A percentile compares a stretch with the other conserved stretches of the same genome.
Evolutionary conservation across 2,329 filamentous ascomycete genomes (phyloP).

Genomic region (Capronia americana): DNA sequence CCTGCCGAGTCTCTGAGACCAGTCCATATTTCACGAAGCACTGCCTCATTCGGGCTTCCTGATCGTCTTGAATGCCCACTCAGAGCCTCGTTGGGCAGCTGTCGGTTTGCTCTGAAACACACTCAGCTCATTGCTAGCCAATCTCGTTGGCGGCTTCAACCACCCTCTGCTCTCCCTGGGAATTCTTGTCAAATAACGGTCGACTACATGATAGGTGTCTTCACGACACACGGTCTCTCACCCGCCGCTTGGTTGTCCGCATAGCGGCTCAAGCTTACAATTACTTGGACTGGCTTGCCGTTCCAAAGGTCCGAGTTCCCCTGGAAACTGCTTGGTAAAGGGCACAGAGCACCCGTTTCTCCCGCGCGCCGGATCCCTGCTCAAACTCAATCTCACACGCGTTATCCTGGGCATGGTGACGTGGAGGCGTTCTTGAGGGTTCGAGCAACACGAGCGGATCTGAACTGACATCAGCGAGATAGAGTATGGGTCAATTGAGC

Average conservation of each 20-base stretch:
- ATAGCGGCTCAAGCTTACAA: not conserved
- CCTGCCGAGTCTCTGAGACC: not conserved
- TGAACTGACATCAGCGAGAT: not conserved
- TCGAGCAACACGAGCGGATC: not conserved
- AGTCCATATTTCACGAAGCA: conserved; percentile 11
- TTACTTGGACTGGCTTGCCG: not conserved
- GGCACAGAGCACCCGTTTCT: conserved; percentile 16
- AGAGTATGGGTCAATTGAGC: not conserved
- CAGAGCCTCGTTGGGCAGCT: conserved; percentile 8
- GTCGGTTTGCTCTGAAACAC: conserved; percentile 13
- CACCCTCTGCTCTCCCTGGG: not conserved
- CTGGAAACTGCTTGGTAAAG: conserved; percentile 10
- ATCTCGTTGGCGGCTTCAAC: not conserved
- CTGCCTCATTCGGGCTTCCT: conserved; percentile 11
- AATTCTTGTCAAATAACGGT: not conserved
- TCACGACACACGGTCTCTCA: not conserved
- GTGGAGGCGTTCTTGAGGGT: not conserved
- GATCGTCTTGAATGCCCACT: conserved; percentile 9
- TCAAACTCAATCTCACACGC: conserved; percentile 10
- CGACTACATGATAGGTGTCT: not conserved
- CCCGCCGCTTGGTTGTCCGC: not conserved
- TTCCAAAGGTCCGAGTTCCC: not conserved
- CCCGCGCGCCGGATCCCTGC: not conserved
- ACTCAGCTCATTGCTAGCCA: not conserved
- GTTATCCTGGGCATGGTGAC: conserved; percentile 1